phyloP scores from a whole-genome alignment of 2,329 filamentous ascomycete species.

The Verticillium longisporum region DNA sequence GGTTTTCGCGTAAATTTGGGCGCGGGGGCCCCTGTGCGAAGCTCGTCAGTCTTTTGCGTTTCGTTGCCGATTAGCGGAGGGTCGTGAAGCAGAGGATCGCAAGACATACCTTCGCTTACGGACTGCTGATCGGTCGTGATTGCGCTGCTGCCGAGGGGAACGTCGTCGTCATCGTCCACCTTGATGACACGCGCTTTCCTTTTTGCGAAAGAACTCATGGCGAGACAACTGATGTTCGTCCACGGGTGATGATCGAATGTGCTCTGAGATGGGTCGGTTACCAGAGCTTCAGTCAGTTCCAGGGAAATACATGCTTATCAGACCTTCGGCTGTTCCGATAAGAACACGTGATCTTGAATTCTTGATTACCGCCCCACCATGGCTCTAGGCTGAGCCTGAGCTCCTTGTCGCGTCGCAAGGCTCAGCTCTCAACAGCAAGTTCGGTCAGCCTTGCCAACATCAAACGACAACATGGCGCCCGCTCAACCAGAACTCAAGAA shows the following conservation, averaged over 20 bases:
- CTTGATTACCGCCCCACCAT: slow-evolving; percentile 14
- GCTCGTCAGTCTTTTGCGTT: slow-evolving; percentile 9
- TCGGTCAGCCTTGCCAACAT: not conserved
- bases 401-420: slow-evolving; percentile 19
- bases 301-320: slow-evolving; percentile 24
- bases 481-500: slow-evolving; percentile 99
- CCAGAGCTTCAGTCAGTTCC: not conserved
- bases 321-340: slow-evolving; percentile 26
- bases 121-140: slow-evolving; percentile 16
- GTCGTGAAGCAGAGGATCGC: slow-evolving; percentile 7
- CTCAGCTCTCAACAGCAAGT: slow-evolving; percentile 5
- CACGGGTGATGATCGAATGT: too few species aligned
- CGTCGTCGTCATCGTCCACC: slow-evolving; percentile 58
- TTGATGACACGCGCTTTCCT: slow-evolving; percentile 74
- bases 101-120: slow-evolving; percentile 29
- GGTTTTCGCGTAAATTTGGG: slow-evolving; percentile 35
- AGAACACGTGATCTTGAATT: slow-evolving; percentile 34
- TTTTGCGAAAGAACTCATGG: slow-evolving; percentile 51
- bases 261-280: too few species aligned
- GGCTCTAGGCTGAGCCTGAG: not conserved
- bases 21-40: slow-evolving; percentile 1
- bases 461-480: slow-evolving; percentile 73
- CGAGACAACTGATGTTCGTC: slow-evolving; percentile 5
- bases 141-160: not conserved
- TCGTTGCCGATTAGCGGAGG: slow-evolving; percentile 17